Conservation (phyloP, 805 yeast genomes). For the Cyberlindnera galapagoensis region DNA sequence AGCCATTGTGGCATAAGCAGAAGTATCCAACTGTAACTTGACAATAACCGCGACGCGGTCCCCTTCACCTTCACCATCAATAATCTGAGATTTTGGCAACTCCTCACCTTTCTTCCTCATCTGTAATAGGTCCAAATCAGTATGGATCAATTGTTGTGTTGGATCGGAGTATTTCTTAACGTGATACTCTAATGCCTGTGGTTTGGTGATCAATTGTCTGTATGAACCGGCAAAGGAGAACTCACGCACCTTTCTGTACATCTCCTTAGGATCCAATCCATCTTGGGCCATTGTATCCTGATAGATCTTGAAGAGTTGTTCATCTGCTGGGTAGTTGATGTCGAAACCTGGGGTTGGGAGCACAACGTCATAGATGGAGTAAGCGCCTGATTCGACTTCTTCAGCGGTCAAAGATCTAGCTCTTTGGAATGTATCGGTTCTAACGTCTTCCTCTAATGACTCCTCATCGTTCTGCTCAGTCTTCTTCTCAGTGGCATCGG, state of each 20-base stretch:
- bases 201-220: constrained; percentile 64
- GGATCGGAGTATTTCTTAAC: constrained; percentile 55
- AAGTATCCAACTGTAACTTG: constrained; percentile 70
- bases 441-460: constrained; percentile 67
- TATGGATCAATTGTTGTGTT: constrained; percentile 67
- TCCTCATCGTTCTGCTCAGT: constrained; percentile 31
- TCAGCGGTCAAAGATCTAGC: constrained; percentile 73
- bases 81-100: constrained; percentile 20
- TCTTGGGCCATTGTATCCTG: constrained; percentile 71
- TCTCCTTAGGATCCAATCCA: constrained; percentile 74
- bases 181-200: constrained; percentile 55
- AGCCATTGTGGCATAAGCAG: constrained; percentile 98
- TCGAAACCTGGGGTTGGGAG: constrained; percentile 97
- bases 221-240: constrained; percentile 91
- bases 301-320: constrained; percentile 52
- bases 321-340: constrained; percentile 74
- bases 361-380: constrained; percentile 74
- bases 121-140: constrained; percentile 62
- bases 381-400: constrained; percentile 54
- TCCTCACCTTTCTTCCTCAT: constrained; percentile 24
- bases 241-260: constrained; percentile 81
- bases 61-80: constrained; percentile 21
- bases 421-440: constrained; percentile 46
- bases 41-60: constrained; percentile 63
- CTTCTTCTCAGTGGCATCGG: constrained; percentile 8